Evolutionary conservation across 176 grass and related monocot genomes (phyloP), one percentile per base, ranked within the genome.

Genomic region (Musa itinerans): DNA sequence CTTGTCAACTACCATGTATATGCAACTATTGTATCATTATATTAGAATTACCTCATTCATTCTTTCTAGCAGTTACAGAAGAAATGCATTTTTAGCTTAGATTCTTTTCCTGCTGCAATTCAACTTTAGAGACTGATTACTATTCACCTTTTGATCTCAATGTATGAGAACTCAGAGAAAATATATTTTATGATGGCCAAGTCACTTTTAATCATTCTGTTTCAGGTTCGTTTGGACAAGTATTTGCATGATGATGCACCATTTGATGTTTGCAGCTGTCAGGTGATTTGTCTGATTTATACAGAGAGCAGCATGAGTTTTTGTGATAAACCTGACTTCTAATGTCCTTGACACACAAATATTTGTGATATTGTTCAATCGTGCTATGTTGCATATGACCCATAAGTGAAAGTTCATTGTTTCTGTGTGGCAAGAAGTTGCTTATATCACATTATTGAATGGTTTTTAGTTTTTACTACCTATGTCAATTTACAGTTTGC

Each of bases 231-330:
- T 54, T 63, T 98, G 80, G 94, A 98, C 81, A 82, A 93, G 75
- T 85, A 93, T 83, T 86, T 98, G 78, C 58, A 58, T 17, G 90
- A 98, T 66, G 94, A 98, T 80, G 88, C 82, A 78, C 88, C 90
- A 27, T 98, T 89, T 85, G 94, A 98, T 77, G 83, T 93, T 73
- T 93, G 94, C 74, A 98, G 94, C 63, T 98, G 88, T 65, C 90
- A 98, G 90, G 90, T 93, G 75, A 73, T 74, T 79, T 64, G 34
- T 24, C 51, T 73, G 27, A 52, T 26, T 20, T 3, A 24, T n/a
- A 21, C 16, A 16, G n/a, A 43, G 34, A 57, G 22, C 23, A 67
- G 17, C 20, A 54, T 25, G 20, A 43, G 50, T 55, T 51, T 65
- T 43, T 19, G 16, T 3, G 9, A 48, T 11, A 50, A 8, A 2